Evolutionary conservation across 164 flowering plant species (phyloP), one percentile per base, ranked within the genome.

Genomic region (Kalanchoe fedtschenkoi): DNA sequence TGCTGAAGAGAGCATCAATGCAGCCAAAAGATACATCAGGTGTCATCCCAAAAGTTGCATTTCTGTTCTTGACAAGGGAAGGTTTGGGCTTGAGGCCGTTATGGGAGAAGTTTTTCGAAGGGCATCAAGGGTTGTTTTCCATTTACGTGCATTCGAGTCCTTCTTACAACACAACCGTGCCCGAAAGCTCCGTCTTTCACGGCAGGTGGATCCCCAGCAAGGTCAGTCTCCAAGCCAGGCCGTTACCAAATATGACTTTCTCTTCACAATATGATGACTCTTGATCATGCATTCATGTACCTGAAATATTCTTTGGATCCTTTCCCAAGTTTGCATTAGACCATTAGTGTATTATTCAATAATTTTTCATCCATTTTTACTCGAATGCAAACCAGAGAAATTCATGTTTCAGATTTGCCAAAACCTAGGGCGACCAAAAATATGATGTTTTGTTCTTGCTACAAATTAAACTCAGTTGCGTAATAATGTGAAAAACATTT

Each of bases 41-140:
- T 61, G 80, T 96, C 65, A 76, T 71, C 41, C 90, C 90, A 6
- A 92, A 88, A 78, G 76, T 92, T 71, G 98, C 98, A 5, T 89
- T 92, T 75, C 82, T 92, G 97, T 92, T 92, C 81, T 81, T 92
- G 83, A 73, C 90, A 0, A 92, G 76, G 62, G 96, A 96, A 17
- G 87, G 90, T 7, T 65, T 92, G 76, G 93, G 95, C 2, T 63
- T 92, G 44, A 76, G 81, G 16, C 92, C 89, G 54, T 81, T 92
- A 14, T 92, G 98, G 98, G 96, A 88, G 75, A 75, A 78, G 71
- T 92, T 92, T 62, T 74, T 92, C 46, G 77, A 78, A 65, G 95
- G 96, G 44, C 76, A 83, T 46, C 77, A 83, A 56, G 78, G 73
- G 64, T 68, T 72, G 10, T 92, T 78, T 72, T 86, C 96, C 0